These are phyloP conservation scores for Periconia macrospinosa DNA, from an alignment of 2,329 filamentous ascomycete genomes.

Conservation along the genomic window DNA sequence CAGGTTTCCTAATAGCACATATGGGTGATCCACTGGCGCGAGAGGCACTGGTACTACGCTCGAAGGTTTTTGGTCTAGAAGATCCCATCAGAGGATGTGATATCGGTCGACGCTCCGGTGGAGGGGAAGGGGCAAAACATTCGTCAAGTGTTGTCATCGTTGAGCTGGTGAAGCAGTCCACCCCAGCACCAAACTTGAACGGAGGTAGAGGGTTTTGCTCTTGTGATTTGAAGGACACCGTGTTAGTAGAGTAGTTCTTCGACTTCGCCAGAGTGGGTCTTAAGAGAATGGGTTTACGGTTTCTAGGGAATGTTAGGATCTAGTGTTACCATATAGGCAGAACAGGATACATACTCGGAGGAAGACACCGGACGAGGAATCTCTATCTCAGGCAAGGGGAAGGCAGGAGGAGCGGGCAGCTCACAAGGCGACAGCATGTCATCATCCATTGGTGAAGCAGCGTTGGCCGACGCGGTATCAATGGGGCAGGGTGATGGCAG, in stretches of 20 bases:
- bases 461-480: constrained; percentile 56
- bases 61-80: constrained; percentile 67
- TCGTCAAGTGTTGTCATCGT: constrained; percentile 73
- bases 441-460: constrained; percentile 48
- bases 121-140: constrained; percentile 79
- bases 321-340: background rate
- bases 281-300: constrained; percentile 55
- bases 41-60: constrained; percentile 57
- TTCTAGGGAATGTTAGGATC: constrained; percentile 28
- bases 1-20: constrained; percentile 64
- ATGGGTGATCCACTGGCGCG: constrained; percentile 76
- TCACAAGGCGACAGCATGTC: constrained; percentile 46
- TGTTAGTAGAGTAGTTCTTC: constrained; percentile 73
- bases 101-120: constrained; percentile 67
- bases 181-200: constrained; percentile 72
- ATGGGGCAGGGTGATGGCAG: constrained; percentile 73
- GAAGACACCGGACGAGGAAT: constrained; percentile 39
- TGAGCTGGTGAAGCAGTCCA: constrained; percentile 53
- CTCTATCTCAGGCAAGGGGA: constrained; percentile 29
- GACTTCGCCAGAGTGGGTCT: constrained; percentile 74
- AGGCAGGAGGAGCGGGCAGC: constrained; percentile 25
- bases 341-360: constrained; percentile 35
- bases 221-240: constrained; percentile 60
- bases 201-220: constrained; percentile 68
- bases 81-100: constrained; percentile 56